Evolutionary conservation across 208 protist species (phyloP).

Genomic region (Leishmania aethiopica): DNA sequence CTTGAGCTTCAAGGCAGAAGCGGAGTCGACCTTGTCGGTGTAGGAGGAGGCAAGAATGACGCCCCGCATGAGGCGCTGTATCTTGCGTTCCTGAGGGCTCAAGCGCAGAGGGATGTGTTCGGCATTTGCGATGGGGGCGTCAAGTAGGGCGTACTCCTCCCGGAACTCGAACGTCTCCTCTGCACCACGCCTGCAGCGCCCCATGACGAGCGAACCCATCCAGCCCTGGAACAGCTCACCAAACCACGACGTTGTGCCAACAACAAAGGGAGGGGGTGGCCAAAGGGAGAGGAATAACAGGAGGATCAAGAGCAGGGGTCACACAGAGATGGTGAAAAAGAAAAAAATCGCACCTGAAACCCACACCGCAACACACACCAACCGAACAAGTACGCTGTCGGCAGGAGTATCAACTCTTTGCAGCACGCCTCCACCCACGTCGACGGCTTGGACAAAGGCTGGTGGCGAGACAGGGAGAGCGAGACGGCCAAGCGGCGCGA

Average conservation of each 20-base stretch:
- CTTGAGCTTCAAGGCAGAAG: slow-evolving; percentile 48
- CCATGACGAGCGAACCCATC: slow-evolving; percentile 34
- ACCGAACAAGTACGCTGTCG: not conserved
- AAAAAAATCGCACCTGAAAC: not conserved
- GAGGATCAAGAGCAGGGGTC: not conserved
- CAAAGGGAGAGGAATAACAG: not conserved
- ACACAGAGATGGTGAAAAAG: no score
- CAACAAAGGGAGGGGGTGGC: no score
- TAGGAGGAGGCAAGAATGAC: slow-evolving; percentile 89
- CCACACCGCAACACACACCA: not conserved
- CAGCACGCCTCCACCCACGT: not conserved
- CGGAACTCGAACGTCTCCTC: slow-evolving; percentile 38
- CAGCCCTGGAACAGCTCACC: slow-evolving; percentile 13
- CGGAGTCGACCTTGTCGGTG: slow-evolving; percentile 91
- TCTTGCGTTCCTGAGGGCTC: slow-evolving; percentile 78
- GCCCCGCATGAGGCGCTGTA: slow-evolving; percentile 88
- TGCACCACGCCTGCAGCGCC: slow-evolving; percentile 27
- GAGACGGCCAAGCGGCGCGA: not conserved
- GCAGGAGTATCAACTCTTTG: not conserved
- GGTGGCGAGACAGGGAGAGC: not conserved
- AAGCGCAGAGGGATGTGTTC: slow-evolving; percentile 90
- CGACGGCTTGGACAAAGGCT: not conserved
- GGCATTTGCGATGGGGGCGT: slow-evolving; percentile 74
- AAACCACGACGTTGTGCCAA: slow-evolving; percentile 28
- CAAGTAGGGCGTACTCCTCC: slow-evolving; percentile 74